phyloP scores from a whole-genome alignment of 371 early-diverging fungal species.

The Amoeboaphelidium protococcarum region DNA sequence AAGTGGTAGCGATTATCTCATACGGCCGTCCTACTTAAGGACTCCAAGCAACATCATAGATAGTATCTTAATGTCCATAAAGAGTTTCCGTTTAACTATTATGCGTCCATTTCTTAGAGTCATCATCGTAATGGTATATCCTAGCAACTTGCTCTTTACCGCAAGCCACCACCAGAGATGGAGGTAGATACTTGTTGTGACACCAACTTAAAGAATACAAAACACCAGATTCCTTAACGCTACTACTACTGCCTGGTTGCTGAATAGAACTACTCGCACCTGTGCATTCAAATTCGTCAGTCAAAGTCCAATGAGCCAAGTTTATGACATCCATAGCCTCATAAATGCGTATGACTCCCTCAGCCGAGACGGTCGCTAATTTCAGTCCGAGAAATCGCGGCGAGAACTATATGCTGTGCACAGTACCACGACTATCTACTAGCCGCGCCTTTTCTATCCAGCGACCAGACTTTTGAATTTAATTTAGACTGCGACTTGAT shows the following conservation, averaged over 20 bases:
- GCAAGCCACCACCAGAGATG: constrained; percentile 64
- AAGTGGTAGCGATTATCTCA: background rate
- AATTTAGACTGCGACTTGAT: too few species aligned
- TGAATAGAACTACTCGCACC: too few species aligned
- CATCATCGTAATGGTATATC: constrained; percentile 10
- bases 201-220: constrained; percentile 54
- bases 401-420: constrained; percentile 66
- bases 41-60: constrained; percentile 64
- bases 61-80: constrained; percentile 32
- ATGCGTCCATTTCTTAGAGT: background rate
- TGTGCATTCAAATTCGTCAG: constrained; percentile 14
- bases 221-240: background rate
- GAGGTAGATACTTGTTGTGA: constrained; percentile 29
- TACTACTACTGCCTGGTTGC: too few species aligned
- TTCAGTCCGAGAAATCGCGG: constrained; percentile 44
- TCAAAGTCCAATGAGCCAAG: constrained; percentile 47
- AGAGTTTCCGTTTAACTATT: constrained; percentile 21
- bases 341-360: constrained; percentile 66
- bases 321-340: constrained; percentile 61
- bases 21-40: constrained; percentile 44
- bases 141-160: constrained; percentile 51
- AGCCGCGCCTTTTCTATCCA: constrained; percentile 38
- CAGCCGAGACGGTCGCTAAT: constrained; percentile 53
- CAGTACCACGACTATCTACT: constrained; percentile 38
- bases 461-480: constrained; percentile 20